Base-by-base conservation (phyloP, 768 basidiomycete genomes). In the Melanogaster broomeanus region DNA sequence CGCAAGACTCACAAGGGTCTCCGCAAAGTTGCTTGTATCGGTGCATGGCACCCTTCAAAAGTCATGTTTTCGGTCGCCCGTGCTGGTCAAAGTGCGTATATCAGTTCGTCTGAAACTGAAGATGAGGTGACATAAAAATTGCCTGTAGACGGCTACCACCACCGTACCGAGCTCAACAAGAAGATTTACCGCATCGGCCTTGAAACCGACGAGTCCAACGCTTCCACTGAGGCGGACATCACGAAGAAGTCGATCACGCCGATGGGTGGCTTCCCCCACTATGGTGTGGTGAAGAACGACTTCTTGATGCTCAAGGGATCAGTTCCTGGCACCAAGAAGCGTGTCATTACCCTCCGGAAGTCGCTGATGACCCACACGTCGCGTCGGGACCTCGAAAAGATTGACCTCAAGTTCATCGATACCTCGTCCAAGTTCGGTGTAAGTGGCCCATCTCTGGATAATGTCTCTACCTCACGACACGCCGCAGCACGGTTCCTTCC, bases 61-160 rank as follows among this genome's bases (percentile, higher is more conserved):
- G 97, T 99, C 84, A 98, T 98, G 96, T 98, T 93, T 86, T 95
- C 94, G n/a, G 97, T 99, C 64, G 97, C 95, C 55, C 95, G 97
- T 81, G 95, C 97, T 62, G 97, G 97, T 91, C 96, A 98, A 89
- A 91, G 90, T 93, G 72, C 63, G 92, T 80, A 38, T 52, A 67
- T 35, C 43, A 52, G 46, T 6, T 18, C 22, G 45, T 28, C 31
- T 44, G 42, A 12, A 28, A 19, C 19, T 39, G 2, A 40, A 22
- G 18, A 15, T 16, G 12, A 43, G 39, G n/a, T 53, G 10, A 24
- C 50, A 33, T 33, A 62, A 46, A 50, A 28, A n/a, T n/a, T 12
- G 16, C 57, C 8, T 52, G n/a, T 55, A 92, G 90, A 94, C 69
- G 93, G 93, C 58, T 94, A 93, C 77, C 93, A 93, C 64, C 94